phyloP scores from a whole-genome alignment of 164 flowering plant species.

The Magnolia kwangsiensis region DNA sequence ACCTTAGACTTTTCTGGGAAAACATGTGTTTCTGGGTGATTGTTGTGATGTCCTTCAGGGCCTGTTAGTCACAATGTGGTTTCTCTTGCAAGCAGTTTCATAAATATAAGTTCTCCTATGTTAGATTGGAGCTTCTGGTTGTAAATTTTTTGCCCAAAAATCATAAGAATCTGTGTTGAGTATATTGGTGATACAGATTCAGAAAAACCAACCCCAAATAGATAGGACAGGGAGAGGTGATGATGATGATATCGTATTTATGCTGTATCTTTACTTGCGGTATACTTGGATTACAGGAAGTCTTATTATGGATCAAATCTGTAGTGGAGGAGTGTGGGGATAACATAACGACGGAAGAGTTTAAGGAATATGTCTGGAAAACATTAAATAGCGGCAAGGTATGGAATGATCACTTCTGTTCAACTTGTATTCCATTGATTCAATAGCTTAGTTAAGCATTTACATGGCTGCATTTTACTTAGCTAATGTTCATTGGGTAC shows the following conservation, averaged over 20 bases:
- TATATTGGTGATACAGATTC: too few relatives aligned
- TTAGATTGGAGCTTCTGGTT: too few relatives aligned
- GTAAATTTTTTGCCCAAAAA: too few relatives aligned
- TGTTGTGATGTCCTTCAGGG: too few relatives aligned
- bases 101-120: too few relatives aligned
- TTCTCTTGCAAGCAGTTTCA: too few relatives aligned
- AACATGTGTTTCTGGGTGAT: too few relatives aligned
- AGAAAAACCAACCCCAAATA: too few relatives aligned
- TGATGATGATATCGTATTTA: background rate
- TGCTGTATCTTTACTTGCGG: background rate
- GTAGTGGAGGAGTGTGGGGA: conserved; percentile 93
- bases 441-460: background rate
- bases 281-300: conserved; percentile 59
- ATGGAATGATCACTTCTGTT: conserved; percentile 12
- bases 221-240: too few relatives aligned
- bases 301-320: conserved; percentile 92
- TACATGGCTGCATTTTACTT: background rate
- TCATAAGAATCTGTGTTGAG: too few relatives aligned
- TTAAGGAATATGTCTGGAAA: conserved; percentile 90
- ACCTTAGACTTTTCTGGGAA: too few relatives aligned
- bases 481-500: background rate
- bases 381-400: conserved; percentile 98
- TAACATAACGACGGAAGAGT: conserved; percentile 64
- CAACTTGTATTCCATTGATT: conserved; percentile 7
- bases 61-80: too few relatives aligned